Conservation (phyloP, 129 eudicot genomes). For the Glebionis coronaria region DNA sequence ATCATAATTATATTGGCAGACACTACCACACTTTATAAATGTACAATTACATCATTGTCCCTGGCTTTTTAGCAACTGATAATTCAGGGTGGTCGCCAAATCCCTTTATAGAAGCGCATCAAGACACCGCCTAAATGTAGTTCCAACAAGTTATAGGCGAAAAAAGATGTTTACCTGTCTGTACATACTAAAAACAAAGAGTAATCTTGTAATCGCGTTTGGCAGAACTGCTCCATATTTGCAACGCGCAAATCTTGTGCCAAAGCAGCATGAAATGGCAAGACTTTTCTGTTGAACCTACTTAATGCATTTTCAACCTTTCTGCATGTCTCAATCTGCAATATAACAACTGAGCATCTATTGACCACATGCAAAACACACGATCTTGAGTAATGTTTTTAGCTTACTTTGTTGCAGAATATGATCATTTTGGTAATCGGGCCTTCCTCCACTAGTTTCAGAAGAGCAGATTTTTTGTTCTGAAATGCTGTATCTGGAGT, state of each 20-base stretch:
- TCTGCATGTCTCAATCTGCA: slow-evolving; percentile 96
- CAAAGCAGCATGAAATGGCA: slow-evolving; percentile 96
- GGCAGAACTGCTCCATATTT: slow-evolving; percentile 78
- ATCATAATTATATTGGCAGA: neutral
- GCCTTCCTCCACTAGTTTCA: slow-evolving; percentile 62
- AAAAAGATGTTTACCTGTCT: slow-evolving; percentile 53
- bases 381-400: neutral
- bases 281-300: slow-evolving; percentile 63
- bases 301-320: slow-evolving; percentile 85
- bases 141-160: neutral
- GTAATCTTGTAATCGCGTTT: slow-evolving; percentile 30
- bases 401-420: slow-evolving; percentile 86
- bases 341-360: neutral
- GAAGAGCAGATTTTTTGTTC: slow-evolving; percentile 85
- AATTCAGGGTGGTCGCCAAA: neutral
- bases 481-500: slow-evolving; percentile 79
- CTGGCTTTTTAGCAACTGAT: neutral
- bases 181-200: slow-evolving; percentile 90
- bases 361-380: neutral
- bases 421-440: slow-evolving; percentile 70
- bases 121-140: neutral
- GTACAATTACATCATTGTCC: neutral
- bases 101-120: neutral
- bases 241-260: slow-evolving; percentile 73
- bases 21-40: neutral